Percentiles rank a stretch among this genome's conserved stretches.
These are phyloP conservation scores for Starmerella vaccinii DNA, from an alignment of 805 yeast genomes.

Conservation along the genomic window DNA sequence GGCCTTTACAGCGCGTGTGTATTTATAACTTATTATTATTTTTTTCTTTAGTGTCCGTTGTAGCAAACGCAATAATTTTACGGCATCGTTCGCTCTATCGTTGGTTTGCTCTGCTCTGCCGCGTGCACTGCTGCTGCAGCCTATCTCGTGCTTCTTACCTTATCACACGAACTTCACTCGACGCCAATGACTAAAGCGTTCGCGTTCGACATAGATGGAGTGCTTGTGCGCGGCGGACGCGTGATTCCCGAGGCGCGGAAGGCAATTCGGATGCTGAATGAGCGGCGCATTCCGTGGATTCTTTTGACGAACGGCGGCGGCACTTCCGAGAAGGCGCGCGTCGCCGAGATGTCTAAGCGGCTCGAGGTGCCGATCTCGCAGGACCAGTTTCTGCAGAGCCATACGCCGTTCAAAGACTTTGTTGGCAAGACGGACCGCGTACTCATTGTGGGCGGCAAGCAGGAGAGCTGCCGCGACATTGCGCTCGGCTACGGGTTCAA, in stretches of 20 bases:
- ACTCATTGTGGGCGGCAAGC: constrained; percentile 80
- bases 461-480: constrained; percentile 71
- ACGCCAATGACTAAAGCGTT: constrained; percentile 41
- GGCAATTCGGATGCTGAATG: constrained; percentile 62
- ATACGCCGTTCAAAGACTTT: constrained; percentile 84
- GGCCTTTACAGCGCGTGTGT: no score
- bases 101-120: not conserved
- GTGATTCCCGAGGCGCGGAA: constrained; percentile 71
- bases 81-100: no score
- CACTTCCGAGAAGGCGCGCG: constrained; percentile 62
- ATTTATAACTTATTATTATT: no score
- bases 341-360: constrained; percentile 56
- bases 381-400: constrained; percentile 84
- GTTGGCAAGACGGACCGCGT: constrained; percentile 60
- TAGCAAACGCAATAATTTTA: no score
- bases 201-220: constrained; percentile 91
- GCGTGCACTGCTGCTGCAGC: not conserved
- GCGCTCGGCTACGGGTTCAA: constrained; percentile 78
- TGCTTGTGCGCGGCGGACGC: constrained; percentile 71
- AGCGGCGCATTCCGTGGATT: constrained; percentile 70
- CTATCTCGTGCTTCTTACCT: not conserved
- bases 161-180: not conserved
- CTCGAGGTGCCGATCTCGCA: constrained; percentile 52
- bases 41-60: no score
- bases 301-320: constrained; percentile 93